Evolutionary conservation across 2,329 filamentous ascomycete genomes (phyloP), one percentile per base, ranked within the genome.

Genomic region (Pezicula radicicola): DNA sequence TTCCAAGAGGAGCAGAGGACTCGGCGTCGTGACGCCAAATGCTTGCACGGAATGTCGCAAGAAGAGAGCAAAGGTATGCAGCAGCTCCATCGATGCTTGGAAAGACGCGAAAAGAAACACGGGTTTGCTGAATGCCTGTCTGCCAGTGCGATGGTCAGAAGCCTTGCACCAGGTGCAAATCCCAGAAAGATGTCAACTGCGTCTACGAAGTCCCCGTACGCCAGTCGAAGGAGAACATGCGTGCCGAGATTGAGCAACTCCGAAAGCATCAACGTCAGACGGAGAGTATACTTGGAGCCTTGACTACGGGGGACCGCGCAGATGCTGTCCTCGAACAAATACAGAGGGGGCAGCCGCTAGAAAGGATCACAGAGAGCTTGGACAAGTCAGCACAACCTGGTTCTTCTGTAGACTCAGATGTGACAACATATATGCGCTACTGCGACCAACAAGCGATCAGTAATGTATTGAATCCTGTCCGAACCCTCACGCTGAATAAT

Each of bases 181-280:
- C 68, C 0, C 81, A 84, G 73, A 67, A 43, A 55, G 76, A 78
- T 30, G 67, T 75, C 37, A 75, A 83, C 21, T 86, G 83, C 55
- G 63, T 83, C 21, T 86, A 86, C 68, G 81, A 85, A 57, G 63
- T 83, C 7, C 83, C 82, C 0, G 76, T 85, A 5, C 80, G 83
- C 42, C 81, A 84, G 58, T 84, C 81, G 10, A 86, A 86, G 55
- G 82, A 85, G 54, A 76, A 77, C 48, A 73, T 86, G 5, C 76
- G 83, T 42, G 71, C 70, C 60, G 82, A 85, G 60, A 82, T 85
- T 54, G 83, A 85, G 49, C 68, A 67, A 25, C 68, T 86, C 35
- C 78, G 78, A 45, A 72, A 72, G 15, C 75, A 78, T 40, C 78
- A 84, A 60, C 76, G 74, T 19, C 76, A 75, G 42, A 81, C 70